phyloP scores from a whole-genome alignment of 805 yeast species.

The Cyberlindnera bimundalis region DNA sequence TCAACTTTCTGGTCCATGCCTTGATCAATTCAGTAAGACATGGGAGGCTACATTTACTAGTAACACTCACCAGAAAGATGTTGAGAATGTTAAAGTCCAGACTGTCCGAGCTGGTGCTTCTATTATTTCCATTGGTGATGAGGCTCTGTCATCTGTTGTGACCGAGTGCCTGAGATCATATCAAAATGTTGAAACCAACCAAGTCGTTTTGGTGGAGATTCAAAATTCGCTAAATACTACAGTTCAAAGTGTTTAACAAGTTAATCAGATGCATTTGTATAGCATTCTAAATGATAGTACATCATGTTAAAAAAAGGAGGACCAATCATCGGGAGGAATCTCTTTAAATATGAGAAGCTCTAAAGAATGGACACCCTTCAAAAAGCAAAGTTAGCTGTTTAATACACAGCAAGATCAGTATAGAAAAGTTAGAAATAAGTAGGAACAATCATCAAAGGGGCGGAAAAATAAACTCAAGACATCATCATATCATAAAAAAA shows the following conservation, averaged over 20 bases:
- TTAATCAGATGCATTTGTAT: neutral
- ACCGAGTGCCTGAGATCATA: constrained; percentile 27
- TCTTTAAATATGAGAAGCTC: too few species aligned
- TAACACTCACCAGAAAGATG: constrained; percentile 38
- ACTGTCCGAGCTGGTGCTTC: constrained; percentile 36
- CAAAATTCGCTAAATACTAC: constrained; percentile 10
- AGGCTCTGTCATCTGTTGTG: constrained; percentile 17
- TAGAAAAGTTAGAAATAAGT: too few species aligned
- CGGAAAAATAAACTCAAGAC: constrained; percentile 2
- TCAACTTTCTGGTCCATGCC: constrained; percentile 10
- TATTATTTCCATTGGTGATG: constrained; percentile 20
- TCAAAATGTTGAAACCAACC: constrained; percentile 38
- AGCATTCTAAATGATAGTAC: neutral
- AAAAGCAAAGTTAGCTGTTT: too few species aligned
- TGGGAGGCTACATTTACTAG: constrained; percentile 28
- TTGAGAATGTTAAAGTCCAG: constrained; percentile 60
- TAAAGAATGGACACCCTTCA: too few species aligned
- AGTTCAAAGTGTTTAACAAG: neutral
- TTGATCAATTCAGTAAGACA: constrained; percentile 9
- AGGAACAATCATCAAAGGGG: too few species aligned
- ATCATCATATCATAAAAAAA: neutral
- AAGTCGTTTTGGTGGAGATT: constrained; percentile 41
- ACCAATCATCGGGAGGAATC: too few species aligned
- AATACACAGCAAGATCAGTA: too few species aligned
- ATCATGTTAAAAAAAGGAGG: neutral